Evolutionary conservation across 2,329 filamentous ascomycete genomes (phyloP), one percentile per base, ranked within the genome.

Genomic region (Delphinella strobiligena): DNA sequence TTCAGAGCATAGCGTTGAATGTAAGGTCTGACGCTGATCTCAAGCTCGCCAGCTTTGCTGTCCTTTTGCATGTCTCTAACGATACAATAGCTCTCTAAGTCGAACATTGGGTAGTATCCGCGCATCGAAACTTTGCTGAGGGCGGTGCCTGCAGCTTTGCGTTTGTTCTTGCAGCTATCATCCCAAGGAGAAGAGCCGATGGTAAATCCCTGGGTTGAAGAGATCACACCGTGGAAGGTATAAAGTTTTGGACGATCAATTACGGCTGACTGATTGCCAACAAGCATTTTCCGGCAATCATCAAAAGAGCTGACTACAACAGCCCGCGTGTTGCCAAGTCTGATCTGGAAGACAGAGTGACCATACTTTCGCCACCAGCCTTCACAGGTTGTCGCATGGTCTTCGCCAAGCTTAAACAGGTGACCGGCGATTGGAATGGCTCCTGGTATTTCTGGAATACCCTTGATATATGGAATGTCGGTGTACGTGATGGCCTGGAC

Each of bases 121-220:
- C 61, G 60, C 51, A 72, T 57, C 3, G 65, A 64, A 0, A 63
- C 59, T 17, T 66, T 53, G 11, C 63, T 61, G 1, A 73, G 51
- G 0, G 68, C 67, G 1, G 62, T 64, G 1, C 66, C 66, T 1
- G 68, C 64, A 1, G 68, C 68, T 45, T 70, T 72, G 1, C 69
- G 59, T 48, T 71, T 71, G 46, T 68, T 71, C 47, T 65, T 67
- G 51, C 67, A 72, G 27, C 63, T 68, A 16, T 69, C 64, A 38
- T 72, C 68, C 69, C 69, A 72, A 1, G 69, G 69, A 2, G 61
- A 66, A 4, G 61, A 65, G n/a, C 69, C 69, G 37, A 73, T 72
- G 0, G 69, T 73, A 53, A 72, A 73, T 1, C 69, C 70, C 46
- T 73, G 67, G 0, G 67, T 69, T 10, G 55, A 61, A 47, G 61